Percentiles rank a stretch among this genome's conserved stretches.
Conservation (phyloP, 2,329 filamentous ascomycete species). For the Monilinia laxa region DNA sequence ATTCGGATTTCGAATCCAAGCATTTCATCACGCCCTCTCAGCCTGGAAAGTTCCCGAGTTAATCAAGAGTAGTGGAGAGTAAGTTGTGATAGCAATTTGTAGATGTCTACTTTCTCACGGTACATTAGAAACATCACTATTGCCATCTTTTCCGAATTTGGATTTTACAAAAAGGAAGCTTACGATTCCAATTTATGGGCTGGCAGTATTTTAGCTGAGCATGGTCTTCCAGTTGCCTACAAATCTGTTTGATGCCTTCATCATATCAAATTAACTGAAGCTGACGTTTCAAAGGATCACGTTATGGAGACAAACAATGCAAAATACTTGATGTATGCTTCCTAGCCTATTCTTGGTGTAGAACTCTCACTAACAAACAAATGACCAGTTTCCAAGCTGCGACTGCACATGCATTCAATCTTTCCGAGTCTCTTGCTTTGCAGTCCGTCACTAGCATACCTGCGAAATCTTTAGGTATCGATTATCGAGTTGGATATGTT, state of each 20-base stretch:
- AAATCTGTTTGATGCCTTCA: slow-evolving; percentile 41
- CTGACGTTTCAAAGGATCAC: slow-evolving; percentile 40
- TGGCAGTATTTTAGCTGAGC: slow-evolving; percentile 44
- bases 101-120: slow-evolving; percentile 1
- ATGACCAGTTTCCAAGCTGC: slow-evolving; percentile 43
- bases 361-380: neutral
- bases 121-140: slow-evolving; percentile 44
- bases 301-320: slow-evolving; percentile 41
- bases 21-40: slow-evolving; percentile 46
- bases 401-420: slow-evolving; percentile 45
- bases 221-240: slow-evolving; percentile 46
- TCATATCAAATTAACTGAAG: neutral
- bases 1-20: slow-evolving; percentile 45
- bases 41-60: slow-evolving; percentile 46
- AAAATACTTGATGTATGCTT: slow-evolving; percentile 44
- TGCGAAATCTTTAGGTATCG: slow-evolving; percentile 46
- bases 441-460: slow-evolving; percentile 49
- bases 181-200: slow-evolving; percentile 46
- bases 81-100: slow-evolving; percentile 28
- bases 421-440: slow-evolving; percentile 45
- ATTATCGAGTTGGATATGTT: slow-evolving; percentile 47
- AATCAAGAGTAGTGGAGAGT: slow-evolving; percentile 44
- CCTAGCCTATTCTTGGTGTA: neutral
- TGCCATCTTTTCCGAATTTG: slow-evolving; percentile 46
- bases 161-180: slow-evolving; percentile 46